phyloP scores from a whole-genome alignment of 2,329 filamentous ascomycete species.

The Paracoccidioides lutzii region DNA sequence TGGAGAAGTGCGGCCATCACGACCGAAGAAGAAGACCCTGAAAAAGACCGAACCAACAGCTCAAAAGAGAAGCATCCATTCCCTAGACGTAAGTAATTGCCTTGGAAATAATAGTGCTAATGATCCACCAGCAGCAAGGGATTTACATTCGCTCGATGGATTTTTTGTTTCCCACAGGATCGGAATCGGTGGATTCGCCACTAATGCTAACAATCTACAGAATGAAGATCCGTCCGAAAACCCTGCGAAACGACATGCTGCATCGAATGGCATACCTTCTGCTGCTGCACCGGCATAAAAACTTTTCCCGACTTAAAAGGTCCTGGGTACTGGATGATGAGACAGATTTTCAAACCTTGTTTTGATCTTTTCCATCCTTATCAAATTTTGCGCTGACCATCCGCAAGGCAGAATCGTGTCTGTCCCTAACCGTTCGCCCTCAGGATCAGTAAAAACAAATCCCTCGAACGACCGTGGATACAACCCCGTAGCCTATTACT shows the following conservation, averaged over 20 bases:
- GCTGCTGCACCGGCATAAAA: slow-evolving; percentile 7
- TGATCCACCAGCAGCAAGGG: background rate
- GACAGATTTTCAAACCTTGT: background rate
- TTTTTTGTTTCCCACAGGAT: background rate
- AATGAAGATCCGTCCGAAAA: slow-evolving; percentile 6
- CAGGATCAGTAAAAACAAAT: background rate
- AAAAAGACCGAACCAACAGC: slow-evolving; percentile 23
- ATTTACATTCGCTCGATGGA: background rate
- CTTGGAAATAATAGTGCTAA: slow-evolving; percentile 5
- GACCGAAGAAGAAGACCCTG: slow-evolving; percentile 42
- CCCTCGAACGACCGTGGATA: background rate
- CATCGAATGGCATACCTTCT: slow-evolving; percentile 11
- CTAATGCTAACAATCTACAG: slow-evolving; percentile 8
- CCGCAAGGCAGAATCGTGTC: background rate
- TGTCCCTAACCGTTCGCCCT: background rate
- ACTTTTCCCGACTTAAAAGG: background rate
- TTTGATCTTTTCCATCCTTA: slow-evolving; percentile 1
- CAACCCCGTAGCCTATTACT: background rate
- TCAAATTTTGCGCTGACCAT: background rate
- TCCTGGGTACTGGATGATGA: background rate
- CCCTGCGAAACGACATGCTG: slow-evolving; percentile 10
- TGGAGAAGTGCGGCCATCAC: slow-evolving; percentile 58
- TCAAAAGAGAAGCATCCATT: slow-evolving; percentile 29
- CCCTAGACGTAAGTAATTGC: slow-evolving; percentile 31
- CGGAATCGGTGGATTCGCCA: background rate